Evolutionary conservation across 805 yeast genomes (phyloP).

Genomic region (Millerago galiae): DNA sequence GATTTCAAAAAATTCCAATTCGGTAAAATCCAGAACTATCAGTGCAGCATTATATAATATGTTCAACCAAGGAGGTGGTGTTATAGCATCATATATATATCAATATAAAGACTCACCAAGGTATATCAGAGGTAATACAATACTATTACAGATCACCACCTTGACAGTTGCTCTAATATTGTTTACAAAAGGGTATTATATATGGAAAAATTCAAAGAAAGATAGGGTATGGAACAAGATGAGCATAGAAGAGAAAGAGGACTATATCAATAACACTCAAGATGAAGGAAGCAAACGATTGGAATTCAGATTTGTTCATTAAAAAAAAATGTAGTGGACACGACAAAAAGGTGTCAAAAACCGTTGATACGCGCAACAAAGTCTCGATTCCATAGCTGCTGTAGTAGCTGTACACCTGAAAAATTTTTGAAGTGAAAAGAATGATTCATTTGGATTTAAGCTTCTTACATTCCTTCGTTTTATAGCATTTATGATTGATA

Average conservation of each 20-base stretch:
- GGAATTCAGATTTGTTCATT: slow-evolving; percentile 37
- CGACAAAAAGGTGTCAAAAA: neutral
- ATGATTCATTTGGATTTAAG: neutral
- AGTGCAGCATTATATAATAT: slow-evolving; percentile 62
- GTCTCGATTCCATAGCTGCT: neutral
- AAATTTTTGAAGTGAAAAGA: too few relatives aligned
- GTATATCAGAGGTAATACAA: slow-evolving; percentile 51
- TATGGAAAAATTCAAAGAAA: slow-evolving; percentile 34
- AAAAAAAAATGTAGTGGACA: neutral
- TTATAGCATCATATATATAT: slow-evolving; percentile 51
- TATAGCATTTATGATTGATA: slow-evolving; percentile 14
- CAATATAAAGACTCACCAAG: slow-evolving; percentile 49
- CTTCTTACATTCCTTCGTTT: neutral
- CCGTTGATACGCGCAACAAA: neutral
- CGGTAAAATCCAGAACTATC: slow-evolving; percentile 55
- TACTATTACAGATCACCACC: slow-evolving; percentile 3
- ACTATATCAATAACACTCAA: slow-evolving; percentile 38
- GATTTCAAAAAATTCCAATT: slow-evolving; percentile 56
- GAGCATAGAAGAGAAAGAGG: slow-evolving; percentile 39
- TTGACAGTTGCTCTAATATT: slow-evolving; percentile 16
- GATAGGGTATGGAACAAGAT: slow-evolving; percentile 46
- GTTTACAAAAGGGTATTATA: slow-evolving; percentile 5
- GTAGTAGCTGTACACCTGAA: too few relatives aligned
- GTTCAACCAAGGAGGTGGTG: slow-evolving; percentile 52
- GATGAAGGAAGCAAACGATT: slow-evolving; percentile 56